These are phyloP conservation scores for Corchorus olitorius DNA, from an alignment of 345 rosid species.

Conservation along the genomic window DNA sequence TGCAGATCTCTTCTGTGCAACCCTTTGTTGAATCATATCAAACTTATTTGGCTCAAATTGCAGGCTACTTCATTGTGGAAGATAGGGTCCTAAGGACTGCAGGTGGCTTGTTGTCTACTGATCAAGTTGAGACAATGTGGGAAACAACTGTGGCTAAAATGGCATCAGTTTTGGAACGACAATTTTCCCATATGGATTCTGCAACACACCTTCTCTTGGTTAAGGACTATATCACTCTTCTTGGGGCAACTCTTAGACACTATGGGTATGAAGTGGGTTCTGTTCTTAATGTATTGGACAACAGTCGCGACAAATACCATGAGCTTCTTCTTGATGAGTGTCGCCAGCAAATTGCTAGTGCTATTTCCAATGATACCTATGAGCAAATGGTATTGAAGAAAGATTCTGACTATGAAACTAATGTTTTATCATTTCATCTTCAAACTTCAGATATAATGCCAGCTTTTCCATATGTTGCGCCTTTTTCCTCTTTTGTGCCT, in stretches of 20 bases:
- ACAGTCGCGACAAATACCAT: conserved; percentile 85
- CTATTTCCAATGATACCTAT: conserved; percentile 61
- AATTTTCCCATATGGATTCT: conserved; percentile 82
- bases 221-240: conserved; percentile 91
- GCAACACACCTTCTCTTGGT: conserved; percentile 90
- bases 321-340: conserved; percentile 87
- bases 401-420: conserved; percentile 79
- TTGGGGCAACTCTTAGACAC: conserved; percentile 73
- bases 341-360: conserved; percentile 57
- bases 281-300: conserved; percentile 68
- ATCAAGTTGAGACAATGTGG: conserved; percentile 93
- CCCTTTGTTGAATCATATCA: conserved; percentile 90
- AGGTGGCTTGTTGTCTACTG: conserved; percentile 60
- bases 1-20: conserved; percentile 69
- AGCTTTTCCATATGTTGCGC: conserved; percentile 87
- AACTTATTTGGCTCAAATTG: conserved; percentile 80
- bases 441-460: conserved; percentile 86
- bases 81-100: conserved; percentile 90
- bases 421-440: conserved; percentile 72
- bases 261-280: conserved; percentile 77
- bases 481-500: conserved; percentile 95
- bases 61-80: conserved; percentile 91
- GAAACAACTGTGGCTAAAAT: conserved; percentile 80
- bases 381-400: conserved; percentile 85
- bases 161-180: conserved; percentile 62